Conservation (phyloP, 2,329 filamentous ascomycete genomes). For the Curvularia lunata region DNA sequence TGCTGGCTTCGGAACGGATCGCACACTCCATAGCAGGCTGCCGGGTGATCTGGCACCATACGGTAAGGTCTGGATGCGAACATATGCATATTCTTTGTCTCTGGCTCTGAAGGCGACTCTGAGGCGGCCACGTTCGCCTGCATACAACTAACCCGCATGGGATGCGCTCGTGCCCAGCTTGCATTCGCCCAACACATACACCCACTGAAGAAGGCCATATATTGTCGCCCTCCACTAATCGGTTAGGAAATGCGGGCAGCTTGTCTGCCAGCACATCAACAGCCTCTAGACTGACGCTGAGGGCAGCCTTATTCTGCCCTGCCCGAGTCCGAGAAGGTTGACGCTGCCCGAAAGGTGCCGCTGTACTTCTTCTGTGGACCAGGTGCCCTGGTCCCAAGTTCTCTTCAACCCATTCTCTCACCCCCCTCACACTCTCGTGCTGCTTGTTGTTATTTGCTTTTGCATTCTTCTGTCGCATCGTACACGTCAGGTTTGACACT, state of each 20-base stretch:
- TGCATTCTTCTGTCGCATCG: constrained; percentile 29
- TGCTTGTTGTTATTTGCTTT: constrained; percentile 42
- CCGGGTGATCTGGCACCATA: constrained; percentile 50
- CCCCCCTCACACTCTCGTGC: constrained; percentile 27
- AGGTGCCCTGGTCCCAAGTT: constrained; percentile 39
- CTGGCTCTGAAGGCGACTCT: constrained; percentile 44
- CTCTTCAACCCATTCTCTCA: constrained; percentile 34
- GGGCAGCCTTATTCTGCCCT: constrained; percentile 40
- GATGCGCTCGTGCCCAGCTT: constrained; percentile 45
- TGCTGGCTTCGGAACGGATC: constrained; percentile 43
- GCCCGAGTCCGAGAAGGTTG: constrained; percentile 28
- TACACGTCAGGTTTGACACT: constrained; percentile 15
- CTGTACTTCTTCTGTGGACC: constrained; percentile 45
- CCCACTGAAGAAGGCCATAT: constrained; percentile 39
- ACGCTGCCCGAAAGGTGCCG: constrained; percentile 27
- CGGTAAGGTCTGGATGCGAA: constrained; percentile 42
- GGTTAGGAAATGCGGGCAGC: constrained; percentile 45
- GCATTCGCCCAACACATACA: constrained; percentile 50
- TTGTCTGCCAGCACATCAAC: constrained; percentile 51
- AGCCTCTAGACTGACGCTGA: constrained; percentile 38
- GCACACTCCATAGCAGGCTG: constrained; percentile 35
- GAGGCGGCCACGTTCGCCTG: constrained; percentile 48
- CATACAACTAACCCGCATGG: constrained; percentile 46
- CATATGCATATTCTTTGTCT: constrained; percentile 37
- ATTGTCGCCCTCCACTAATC: constrained; percentile 48